Evolutionary conservation across 2,329 filamentous ascomycete genomes (phyloP), one percentile per base, ranked within the genome.

Genomic region (Xylaria hypoxylon): DNA sequence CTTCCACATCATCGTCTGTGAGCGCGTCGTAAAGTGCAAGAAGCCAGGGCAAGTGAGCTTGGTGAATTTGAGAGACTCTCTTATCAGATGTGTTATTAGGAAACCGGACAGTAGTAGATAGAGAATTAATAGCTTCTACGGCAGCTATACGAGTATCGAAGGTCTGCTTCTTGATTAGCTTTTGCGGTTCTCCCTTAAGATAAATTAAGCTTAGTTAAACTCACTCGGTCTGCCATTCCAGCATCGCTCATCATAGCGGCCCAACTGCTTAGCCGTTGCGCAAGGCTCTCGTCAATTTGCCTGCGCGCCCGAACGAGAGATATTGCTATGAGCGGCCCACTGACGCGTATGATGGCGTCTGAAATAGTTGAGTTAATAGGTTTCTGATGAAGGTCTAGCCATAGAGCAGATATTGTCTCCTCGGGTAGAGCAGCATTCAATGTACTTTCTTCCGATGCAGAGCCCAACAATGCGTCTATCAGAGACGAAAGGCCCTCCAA

Each of bases 1-100:
- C 87, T 64, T 97, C 94, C 68, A 97, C 93, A 75, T 98, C 95
- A 75, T 98, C 95, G 75, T 98, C 96, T 75, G 92, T 92, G 4
- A 97, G 84, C 51, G 89, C 83, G 75, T 93, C 90, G 78, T 96
- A 94, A 1, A 95, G 80, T 3, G 90, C 83, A 5, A 93, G 77
- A 58, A 91, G 85, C 33, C 87, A 81, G 1, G 86, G 81, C 1
- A 93, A 77, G 38, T 87, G 80, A 15, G 77, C 75, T 67, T 38
- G 42, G 79, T 70, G 50, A 69, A 67, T 45, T 47, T 28, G 22
- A 7, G 59, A 15, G 22, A 19, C 10, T 11, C 24, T 35, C 19
- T 50, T 45, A 26, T 67, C 35, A 8, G 48, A 22, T 5, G 7
- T 33, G 24, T 40, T 22, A n/a, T 31, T 15, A 31, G 26, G 31